A percentile compares a stretch with the other conserved stretches of the same genome.
Evolutionary conservation across 129 eudicot species (phyloP).

Genomic region (Ambrosia trifida): DNA sequence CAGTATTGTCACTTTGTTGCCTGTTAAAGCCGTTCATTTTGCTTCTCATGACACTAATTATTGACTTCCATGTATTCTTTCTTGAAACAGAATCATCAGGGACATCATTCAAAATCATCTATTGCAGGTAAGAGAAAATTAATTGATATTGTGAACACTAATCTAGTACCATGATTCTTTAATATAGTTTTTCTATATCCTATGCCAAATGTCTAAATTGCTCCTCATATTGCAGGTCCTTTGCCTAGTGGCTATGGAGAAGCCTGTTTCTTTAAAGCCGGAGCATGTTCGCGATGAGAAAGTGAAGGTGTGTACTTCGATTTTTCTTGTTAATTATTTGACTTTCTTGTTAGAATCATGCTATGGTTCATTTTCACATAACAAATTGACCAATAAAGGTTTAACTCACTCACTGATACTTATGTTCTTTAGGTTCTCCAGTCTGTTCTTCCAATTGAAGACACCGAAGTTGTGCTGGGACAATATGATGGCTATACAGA

Average conservation of each 20-base stretch:
- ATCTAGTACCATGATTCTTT: not conserved
- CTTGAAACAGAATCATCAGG: slow-evolving; percentile 79
- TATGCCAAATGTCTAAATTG: not conserved
- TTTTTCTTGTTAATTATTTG: not conserved
- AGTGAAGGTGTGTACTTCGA: slow-evolving; percentile 69
- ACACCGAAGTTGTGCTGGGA: slow-evolving; percentile 93
- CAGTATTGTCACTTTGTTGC: not conserved
- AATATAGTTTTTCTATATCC: not conserved
- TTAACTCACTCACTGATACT: slow-evolving; percentile 15
- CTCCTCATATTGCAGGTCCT: slow-evolving; percentile 55
- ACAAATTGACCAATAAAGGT: not conserved
- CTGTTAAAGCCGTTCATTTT: not conserved
- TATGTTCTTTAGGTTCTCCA: slow-evolving; percentile 70
- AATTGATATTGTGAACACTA: not conserved
- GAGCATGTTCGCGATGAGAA: slow-evolving; percentile 98
- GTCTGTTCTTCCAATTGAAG: slow-evolving; percentile 69
- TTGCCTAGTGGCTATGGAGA: slow-evolving; percentile 96
- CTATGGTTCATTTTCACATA: not conserved
- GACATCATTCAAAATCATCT: slow-evolving; percentile 99
- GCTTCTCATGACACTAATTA: not conserved
- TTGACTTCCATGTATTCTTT: slow-evolving; percentile 7
- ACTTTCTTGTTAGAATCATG: not conserved
- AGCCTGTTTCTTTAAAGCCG: slow-evolving; percentile 87
- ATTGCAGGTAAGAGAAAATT: slow-evolving; percentile 62
- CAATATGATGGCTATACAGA: slow-evolving; percentile 91